Evolutionary conservation across 805 yeast genomes (phyloP), one percentile per base, ranked within the genome.

Genomic region (Cyberlindnera euphorbiiphila): DNA sequence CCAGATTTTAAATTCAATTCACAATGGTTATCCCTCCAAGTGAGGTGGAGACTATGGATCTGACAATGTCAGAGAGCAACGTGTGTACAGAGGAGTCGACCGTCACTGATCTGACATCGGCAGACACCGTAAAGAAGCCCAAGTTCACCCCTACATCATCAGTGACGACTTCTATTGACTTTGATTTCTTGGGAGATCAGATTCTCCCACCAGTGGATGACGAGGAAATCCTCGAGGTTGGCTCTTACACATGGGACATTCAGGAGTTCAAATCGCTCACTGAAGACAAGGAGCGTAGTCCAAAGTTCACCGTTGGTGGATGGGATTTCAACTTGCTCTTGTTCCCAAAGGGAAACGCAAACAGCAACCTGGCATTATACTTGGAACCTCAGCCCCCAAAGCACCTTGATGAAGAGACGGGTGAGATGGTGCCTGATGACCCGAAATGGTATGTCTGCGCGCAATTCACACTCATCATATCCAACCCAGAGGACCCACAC

Each of bases 371-470:
- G 7, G 86, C 96, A 0, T 60, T 87, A 18, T 93, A 87, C 58
- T 64, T 93, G 45, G 95, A 87, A 50, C 93, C 95, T 0, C 73
- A 76, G 11, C 59, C 60, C 25, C 50, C 54, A 23, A 40, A 50
- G n/a, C 51, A 58, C 19, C 24, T 34, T 3, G 41, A 45, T 27
- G 55, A 46, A 2, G 59, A 56, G 10, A 55, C 59, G 5, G 49
- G 51, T 5, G 61, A 53, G 13, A 58, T 47, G 42, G 61, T 43
- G 14, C 53, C 54, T 3, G 53, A 46, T n/a, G 63, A 64, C 39
- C 69, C 72, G 3, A 74, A 75, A 39, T 88, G 96, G 95, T 78
- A 79, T 39, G 81, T 78, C n/a, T 88, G 97, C 62, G 95, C 93
- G 3, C 95, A 88, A 53, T 93, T 93, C 62, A 85, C 85, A 4